Percentiles rank a stretch among this genome's conserved stretches.
phyloP scores from a whole-genome alignment of 306 rosid genomes.

The Malus domestica region ASM211411v1 NC_041794.1:31595501-31596000 shows the following conservation, averaged over 20 bases:
- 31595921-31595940: not conserved
- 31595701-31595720: not conserved
- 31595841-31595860: not conserved
- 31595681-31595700: not conserved
- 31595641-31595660: not conserved
- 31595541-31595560: constrained; percentile 88
- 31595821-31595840: not conserved
- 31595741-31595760: not conserved
- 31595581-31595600: constrained; percentile 41
- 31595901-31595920: not conserved
- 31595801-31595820: not conserved
- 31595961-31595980: not conserved
- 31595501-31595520: constrained; percentile 71
- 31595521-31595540: constrained; percentile 63
- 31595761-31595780: not conserved
- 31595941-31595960: not conserved
- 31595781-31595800: not conserved
- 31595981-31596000: not conserved
- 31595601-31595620: not conserved
- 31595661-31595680: not conserved
- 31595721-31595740: not conserved
- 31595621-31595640: not conserved
- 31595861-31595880: not conserved
- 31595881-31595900: not conserved
- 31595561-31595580: constrained; percentile 97